A percentile compares a stretch with the other conserved stretches of the same genome.
phyloP scores from a whole-genome alignment of 257 asterid species.

The Oldenlandia corymbosa region DNA sequence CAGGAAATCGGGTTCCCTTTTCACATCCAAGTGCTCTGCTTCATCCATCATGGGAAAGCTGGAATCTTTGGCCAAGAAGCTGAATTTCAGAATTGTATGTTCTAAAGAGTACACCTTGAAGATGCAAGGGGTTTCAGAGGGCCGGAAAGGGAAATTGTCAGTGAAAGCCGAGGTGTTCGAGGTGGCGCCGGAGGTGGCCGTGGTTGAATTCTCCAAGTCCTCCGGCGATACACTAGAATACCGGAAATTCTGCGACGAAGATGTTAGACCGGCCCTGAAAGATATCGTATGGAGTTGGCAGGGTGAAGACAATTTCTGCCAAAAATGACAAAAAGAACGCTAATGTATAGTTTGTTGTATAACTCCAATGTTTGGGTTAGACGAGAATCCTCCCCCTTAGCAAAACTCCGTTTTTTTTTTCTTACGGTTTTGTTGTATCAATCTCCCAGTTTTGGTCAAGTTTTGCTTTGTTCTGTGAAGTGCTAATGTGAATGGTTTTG shows the following conservation, averaged over 20 bases:
- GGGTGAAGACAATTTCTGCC: conserved; percentile 42
- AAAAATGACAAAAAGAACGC: not conserved
- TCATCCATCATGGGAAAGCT: conserved; percentile 42
- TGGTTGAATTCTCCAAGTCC: conserved; percentile 69
- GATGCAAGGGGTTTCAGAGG: conserved; percentile 62
- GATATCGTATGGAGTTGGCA: conserved; percentile 98
- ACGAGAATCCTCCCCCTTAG: not conserved
- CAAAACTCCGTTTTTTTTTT: no score
- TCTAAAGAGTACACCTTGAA: conserved; percentile 54
- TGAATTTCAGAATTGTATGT: conserved; percentile 32
- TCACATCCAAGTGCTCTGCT: conserved; percentile 62
- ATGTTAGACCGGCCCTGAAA: conserved; percentile 63
- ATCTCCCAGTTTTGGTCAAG: no score
- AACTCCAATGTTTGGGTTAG: no score
- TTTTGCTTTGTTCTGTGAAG: no score
- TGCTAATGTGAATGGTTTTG: no score
- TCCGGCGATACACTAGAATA: conserved; percentile 86
- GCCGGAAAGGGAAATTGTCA: conserved; percentile 61
- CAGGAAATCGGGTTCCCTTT: conserved; percentile 48
- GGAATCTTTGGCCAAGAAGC: conserved; percentile 53
- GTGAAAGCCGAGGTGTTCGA: conserved; percentile 70
- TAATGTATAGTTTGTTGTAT: no score
- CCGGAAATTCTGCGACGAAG: conserved; percentile 64
- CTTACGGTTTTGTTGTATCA: no score
- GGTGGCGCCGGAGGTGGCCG: conserved; percentile 81